Conservation (phyloP, 768 basidiomycete genomes). For the Chalciporus piperatus region DNA sequence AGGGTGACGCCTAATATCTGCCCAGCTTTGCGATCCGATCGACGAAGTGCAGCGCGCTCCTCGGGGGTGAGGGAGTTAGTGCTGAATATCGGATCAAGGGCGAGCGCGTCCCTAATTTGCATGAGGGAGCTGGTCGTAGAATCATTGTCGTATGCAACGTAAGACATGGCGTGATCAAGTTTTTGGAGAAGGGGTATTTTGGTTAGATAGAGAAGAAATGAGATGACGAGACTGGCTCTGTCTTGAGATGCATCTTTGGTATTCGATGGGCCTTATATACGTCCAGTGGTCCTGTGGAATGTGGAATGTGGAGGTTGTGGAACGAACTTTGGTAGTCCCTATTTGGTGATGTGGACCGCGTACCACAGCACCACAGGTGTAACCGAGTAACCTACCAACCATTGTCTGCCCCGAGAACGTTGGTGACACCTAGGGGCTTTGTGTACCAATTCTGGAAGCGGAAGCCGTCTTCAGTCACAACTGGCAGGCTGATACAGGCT, state of each 20-base stretch:
- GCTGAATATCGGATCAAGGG: not conserved
- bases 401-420: no score
- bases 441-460: not conserved
- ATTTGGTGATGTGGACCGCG: constrained; percentile 1
- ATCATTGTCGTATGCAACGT: not conserved
- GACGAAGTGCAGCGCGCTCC: constrained; percentile 7
- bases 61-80: constrained; percentile 7
- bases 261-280: not conserved
- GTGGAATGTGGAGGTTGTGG: constrained; percentile 1
- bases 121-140: not conserved
- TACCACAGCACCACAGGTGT: no score
- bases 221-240: constrained; percentile 1
- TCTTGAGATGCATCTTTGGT: not conserved
- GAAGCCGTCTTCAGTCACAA: not conserved
- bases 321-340: not conserved
- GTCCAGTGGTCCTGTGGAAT: not conserved
- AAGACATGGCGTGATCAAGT: constrained; percentile 2
- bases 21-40: constrained; percentile 15
- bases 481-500: no score
- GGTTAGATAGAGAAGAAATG: not conserved
- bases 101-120: not conserved
- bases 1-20: constrained; percentile 15
- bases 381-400: no score
- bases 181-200: not conserved
- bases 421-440: not conserved